Evolutionary conservation across 2,329 filamentous ascomycete genomes (phyloP), one percentile per base, ranked within the genome.

Genomic region (Fusarium coffeatum): DNA sequence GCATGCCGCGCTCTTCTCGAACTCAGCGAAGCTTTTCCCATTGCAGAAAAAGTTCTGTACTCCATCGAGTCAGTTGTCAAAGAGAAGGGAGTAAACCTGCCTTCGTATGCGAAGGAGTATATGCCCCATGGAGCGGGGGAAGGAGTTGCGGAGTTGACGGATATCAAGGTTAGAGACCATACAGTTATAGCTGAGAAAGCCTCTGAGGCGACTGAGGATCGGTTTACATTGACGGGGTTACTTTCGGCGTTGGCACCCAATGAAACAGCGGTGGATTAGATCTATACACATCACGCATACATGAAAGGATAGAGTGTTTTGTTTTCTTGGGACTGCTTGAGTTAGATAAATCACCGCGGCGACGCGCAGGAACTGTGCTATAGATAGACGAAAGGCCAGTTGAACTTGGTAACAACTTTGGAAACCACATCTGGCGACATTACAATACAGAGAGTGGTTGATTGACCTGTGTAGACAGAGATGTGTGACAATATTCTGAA

Each of bases 101-200:
- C 66, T 30, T 51, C 25, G 7, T 62, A 66, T 22, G 66, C 66
- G 6, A 56, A 41, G 18, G 48, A 66, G 13, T 65, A 66, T 30
- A 22, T 69, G 32, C 51, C 65, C 3, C 25, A 54, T 4, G 28
- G 45, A 6, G 25, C 11, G 10, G 48, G 30, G 6, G 59, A 51
- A 6, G 64, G 58, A 8, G 45, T 27, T 12, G 18, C 27, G 8
- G 65, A 69, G 18, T 46, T 56, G 23, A 55, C n/a, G 15, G 46
- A 32, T 11, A 51, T 68, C 15, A 69, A 55, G 32, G 47, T 68
- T 6, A 60, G 65, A 8, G 65, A 69, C n/a, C 66, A 68, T 28
- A 61, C 59, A 10, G 66, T 68, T 16, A 40, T 18, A 22, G 65
- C 59, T 25, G 55, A 65, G 22, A 47, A 61, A 27, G 32, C 55